Percentiles rank a stretch among this genome's conserved stretches.
Evolutionary conservation across 768 basidiomycete genomes (phyloP).

Genomic region (Amylocystis lapponica): DNA sequence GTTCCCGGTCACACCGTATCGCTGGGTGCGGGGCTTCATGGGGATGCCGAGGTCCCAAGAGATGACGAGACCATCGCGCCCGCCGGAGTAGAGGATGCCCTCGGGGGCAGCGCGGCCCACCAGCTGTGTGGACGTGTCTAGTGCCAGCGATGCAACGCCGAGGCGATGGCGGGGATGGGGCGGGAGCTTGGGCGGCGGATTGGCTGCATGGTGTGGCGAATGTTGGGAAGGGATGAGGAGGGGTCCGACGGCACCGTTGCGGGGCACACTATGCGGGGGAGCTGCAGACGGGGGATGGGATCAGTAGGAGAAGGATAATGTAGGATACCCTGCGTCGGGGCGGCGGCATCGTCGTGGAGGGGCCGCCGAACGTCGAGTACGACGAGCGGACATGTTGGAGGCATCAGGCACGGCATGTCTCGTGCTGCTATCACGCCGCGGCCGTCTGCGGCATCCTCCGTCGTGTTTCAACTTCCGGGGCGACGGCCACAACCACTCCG

Average conservation of each 20-base stretch:
- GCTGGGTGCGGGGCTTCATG: constrained; percentile 42
- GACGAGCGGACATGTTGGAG: too few relatives aligned
- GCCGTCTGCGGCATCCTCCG: too few relatives aligned
- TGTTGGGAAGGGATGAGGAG: constrained; percentile 51
- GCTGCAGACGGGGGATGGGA: constrained; percentile 55
- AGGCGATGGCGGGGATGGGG: constrained; percentile 79
- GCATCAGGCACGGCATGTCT: too few relatives aligned
- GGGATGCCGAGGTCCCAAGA: constrained; percentile 80
- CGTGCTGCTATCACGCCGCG: too few relatives aligned
- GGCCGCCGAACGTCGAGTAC: background rate
- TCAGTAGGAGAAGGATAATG: constrained; percentile 67
- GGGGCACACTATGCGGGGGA: constrained; percentile 63
- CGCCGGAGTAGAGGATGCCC: constrained; percentile 87
- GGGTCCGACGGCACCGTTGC: constrained; percentile 66
- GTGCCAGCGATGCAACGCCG: constrained; percentile 79
- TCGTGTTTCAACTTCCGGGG: too few relatives aligned
- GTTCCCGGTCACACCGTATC: constrained; percentile 21
- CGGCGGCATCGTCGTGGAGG: constrained; percentile 26
- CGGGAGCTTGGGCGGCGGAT: constrained; percentile 14
- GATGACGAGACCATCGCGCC: constrained; percentile 82
- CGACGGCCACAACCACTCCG: too few relatives aligned
- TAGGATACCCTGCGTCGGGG: constrained; percentile 76
- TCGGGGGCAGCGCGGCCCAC: constrained; percentile 61
- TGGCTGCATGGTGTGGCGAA: constrained; percentile 17
- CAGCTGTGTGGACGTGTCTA: constrained; percentile 79